phyloP scores from a whole-genome alignment of 495 filamentous ascomycete genomes.

The Aspergillus wentii region DNA sequence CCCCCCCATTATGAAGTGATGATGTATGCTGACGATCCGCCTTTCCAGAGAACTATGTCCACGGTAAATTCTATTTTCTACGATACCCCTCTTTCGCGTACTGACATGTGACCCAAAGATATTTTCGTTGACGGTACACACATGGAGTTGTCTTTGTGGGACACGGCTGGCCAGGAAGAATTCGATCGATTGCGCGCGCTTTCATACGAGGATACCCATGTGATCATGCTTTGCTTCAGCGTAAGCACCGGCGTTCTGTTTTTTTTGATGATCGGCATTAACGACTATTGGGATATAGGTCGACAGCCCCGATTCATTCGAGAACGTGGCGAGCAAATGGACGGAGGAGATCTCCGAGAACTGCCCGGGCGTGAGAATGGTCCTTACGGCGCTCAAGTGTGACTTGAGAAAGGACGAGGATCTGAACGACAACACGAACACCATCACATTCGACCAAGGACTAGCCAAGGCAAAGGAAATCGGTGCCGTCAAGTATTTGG shows the following conservation, averaged over 20 bases:
- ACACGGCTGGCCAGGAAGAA: constrained; percentile 98
- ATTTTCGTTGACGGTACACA: constrained; percentile 96
- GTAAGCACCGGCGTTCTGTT: constrained; percentile 33
- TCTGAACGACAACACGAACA: constrained; percentile 54
- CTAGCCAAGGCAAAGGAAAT: constrained; percentile 90
- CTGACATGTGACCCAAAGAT: constrained; percentile 51
- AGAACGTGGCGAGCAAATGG: constrained; percentile 98
- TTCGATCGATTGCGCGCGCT: constrained; percentile 94
- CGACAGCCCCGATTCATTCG: constrained; percentile 90
- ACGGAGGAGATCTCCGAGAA: constrained; percentile 96
- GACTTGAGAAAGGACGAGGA: constrained; percentile 74
- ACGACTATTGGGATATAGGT: constrained; percentile 41
- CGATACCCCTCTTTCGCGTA: not conserved
- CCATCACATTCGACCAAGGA: constrained; percentile 90
- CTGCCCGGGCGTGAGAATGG: constrained; percentile 88
- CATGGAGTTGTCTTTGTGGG: constrained; percentile 96
- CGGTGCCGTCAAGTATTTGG: constrained; percentile 80
- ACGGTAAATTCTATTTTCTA: constrained; percentile 55
- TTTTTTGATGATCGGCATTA: not conserved
- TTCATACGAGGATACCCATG: constrained; percentile 95
- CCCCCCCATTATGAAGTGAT: constrained; percentile 3
- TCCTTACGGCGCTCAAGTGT: constrained; percentile 95
- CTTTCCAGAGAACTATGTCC: constrained; percentile 86
- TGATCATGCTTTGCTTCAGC: constrained; percentile 97
- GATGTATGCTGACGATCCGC: constrained; percentile 22